Base-by-base conservation (phyloP, 192 early-diverging fungal species). In the Coemansia sp. region DNA sequence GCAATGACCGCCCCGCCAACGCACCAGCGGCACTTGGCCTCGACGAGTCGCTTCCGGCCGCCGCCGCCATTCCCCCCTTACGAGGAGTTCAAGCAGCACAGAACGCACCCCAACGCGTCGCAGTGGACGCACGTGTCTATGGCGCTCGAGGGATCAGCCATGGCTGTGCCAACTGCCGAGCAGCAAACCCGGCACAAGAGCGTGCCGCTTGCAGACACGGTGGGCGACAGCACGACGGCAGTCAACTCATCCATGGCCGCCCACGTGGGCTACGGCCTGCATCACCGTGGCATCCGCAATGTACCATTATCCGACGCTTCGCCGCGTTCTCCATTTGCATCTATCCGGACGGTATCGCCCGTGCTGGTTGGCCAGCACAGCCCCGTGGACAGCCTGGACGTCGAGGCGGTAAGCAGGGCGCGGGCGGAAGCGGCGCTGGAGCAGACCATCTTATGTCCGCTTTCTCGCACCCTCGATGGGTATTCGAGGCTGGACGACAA, bases 291-390 rank as follows among this genome's bases (percentile, higher is more conserved):
- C 23, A 26, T 26, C 23, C 23, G 23, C 23, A 26, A 26, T 26
- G 23, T 26, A 26, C 23, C 23, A 9, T 66, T 50, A 38, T 58
- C 60, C 23, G 18, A 45, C n/a, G 64, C 51, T 12, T 49, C 56
- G 23, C 40, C 56, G 23, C 40, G 61, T 11, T 75, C 71, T 52
- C 71, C 71, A 6, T 75, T 75, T 60, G 60, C 71, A 3, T 75
- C 71, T 3, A 68, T 75, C 26, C 65, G 59, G 15, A 68, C 71
- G 1, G 59, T 75, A 17, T 68, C 64, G 11, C 71, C 71, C 1
- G 40, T 68, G 12, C 39, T 75, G 16, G 30, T 74, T 15, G 31
- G 51, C 5, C 51, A 61, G 15, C 44, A 51, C 8, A 36, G 21
- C 26, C 20, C 39, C 15, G 28, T 53, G 21, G 26, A 38, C 6